phyloP scores from a whole-genome alignment of 2,329 filamentous ascomycete species.

The Sporothrix brasiliensis region DNA sequence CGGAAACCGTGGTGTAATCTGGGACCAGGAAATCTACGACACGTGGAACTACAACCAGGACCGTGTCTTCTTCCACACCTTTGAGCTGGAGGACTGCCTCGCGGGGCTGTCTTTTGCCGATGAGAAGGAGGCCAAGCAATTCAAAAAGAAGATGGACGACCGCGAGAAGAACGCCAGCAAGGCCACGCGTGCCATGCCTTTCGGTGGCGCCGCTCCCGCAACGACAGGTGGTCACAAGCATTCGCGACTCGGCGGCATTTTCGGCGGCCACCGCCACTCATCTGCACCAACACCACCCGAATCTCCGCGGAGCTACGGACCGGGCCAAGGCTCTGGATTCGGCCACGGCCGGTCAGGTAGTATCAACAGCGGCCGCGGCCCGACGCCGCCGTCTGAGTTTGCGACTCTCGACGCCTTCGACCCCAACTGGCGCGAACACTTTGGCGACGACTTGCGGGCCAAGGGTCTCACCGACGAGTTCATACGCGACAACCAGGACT shows the following conservation, averaged over 20 bases:
- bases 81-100: conserved; percentile 90
- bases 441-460: conserved; percentile 64
- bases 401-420: conserved; percentile 66
- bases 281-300: conserved; percentile 62
- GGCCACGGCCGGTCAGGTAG: conserved; percentile 48
- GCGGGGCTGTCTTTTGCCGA: conserved; percentile 91
- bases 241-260: conserved; percentile 62
- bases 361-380: conserved; percentile 35
- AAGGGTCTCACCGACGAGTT: conserved; percentile 68
- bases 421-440: conserved; percentile 65
- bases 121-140: conserved; percentile 95
- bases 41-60: conserved; percentile 95
- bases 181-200: conserved; percentile 77
- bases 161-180: conserved; percentile 94
- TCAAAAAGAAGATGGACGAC: conserved; percentile 97
- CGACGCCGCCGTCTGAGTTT: conserved; percentile 57
- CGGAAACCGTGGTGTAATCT: conserved; percentile 80
- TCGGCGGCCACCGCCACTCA: conserved; percentile 56
- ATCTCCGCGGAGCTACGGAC: conserved; percentile 52
- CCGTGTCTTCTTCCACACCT: conserved; percentile 95
- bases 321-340: conserved; percentile 33
- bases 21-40: conserved; percentile 98
- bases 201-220: conserved; percentile 56
- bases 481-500: conserved; percentile 69
- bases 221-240: conserved; percentile 46